Conservation (phyloP, 2,329 filamentous ascomycete genomes). For the Colletotrichum sansevieriae region DNA sequence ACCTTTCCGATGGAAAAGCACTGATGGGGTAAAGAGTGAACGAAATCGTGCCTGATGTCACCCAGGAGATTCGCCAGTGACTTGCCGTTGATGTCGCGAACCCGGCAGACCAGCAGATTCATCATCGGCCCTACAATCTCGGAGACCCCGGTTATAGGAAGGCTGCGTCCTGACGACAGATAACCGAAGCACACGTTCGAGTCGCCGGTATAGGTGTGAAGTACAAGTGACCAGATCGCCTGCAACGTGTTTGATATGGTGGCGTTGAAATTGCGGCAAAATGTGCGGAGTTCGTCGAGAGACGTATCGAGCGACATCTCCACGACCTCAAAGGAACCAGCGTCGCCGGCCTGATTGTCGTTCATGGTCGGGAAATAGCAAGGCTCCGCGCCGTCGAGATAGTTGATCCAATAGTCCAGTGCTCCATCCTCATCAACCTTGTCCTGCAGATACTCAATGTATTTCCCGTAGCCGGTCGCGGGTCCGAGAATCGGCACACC, state of each 20-base stretch:
- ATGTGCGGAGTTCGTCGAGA: background rate
- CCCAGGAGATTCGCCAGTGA: constrained; percentile 14
- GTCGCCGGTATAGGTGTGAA: constrained; percentile 23
- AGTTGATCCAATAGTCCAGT: constrained; percentile 44
- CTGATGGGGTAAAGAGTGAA: constrained; percentile 33
- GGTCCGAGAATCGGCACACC: background rate
- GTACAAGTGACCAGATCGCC: constrained; percentile 29
- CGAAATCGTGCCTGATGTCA: constrained; percentile 23
- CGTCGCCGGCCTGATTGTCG: constrained; percentile 10
- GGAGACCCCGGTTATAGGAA: constrained; percentile 12
- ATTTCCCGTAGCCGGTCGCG: constrained; percentile 40
- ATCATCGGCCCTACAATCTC: constrained; percentile 39
- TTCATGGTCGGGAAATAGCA: constrained; percentile 43
- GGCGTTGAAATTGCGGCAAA: constrained; percentile 21
- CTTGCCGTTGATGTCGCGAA: background rate
- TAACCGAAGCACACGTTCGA: constrained; percentile 31
- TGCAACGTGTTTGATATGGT: constrained; percentile 22
- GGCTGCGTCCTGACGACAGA: constrained; percentile 27
- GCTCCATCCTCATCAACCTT: constrained; percentile 33
- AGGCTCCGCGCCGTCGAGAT: constrained; percentile 41
- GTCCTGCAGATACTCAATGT: constrained; percentile 42
- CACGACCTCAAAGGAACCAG: constrained; percentile 14
- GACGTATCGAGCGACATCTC: constrained; percentile 12
- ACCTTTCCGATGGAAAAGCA: constrained; percentile 37
- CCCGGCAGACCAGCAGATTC: constrained; percentile 19